A percentile compares a stretch with the other conserved stretches of the same genome.
Conservation (phyloP, 768 basidiomycete genomes). For the Phylloporus sp. region DNA sequence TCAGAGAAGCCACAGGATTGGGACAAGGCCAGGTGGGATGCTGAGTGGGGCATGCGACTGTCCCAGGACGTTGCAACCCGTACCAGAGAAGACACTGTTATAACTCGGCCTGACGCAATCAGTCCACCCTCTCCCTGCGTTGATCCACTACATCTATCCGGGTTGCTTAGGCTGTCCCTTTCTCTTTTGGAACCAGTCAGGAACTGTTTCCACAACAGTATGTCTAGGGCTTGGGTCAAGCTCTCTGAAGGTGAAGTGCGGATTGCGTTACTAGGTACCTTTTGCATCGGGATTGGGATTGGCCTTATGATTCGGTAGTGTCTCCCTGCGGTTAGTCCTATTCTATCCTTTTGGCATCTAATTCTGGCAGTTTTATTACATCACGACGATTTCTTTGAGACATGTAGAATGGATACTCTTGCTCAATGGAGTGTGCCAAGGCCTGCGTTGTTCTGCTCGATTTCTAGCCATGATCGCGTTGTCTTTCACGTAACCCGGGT, state of each 20-base stretch:
- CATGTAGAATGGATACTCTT: too few species aligned
- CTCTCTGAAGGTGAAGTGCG: conserved; percentile 28
- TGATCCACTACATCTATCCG: conserved; percentile 67
- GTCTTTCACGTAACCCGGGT: conserved; percentile 36
- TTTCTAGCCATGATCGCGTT: too few species aligned
- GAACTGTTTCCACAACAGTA: conserved; percentile 20
- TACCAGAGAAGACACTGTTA: conserved; percentile 38
- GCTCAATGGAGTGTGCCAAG: conserved; percentile 31
- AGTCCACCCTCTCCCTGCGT: conserved; percentile 33
- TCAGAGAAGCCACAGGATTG: conserved; percentile 35
- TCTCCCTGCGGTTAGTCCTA: neutral
- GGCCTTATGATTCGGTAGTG: conserved; percentile 34
- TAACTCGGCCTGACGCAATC: conserved; percentile 13
- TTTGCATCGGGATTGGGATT: conserved; percentile 44
- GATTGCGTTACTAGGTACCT: conserved; percentile 37
- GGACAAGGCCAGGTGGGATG: conserved; percentile 65
- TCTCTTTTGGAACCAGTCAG: conserved; percentile 53
- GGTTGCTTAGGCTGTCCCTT: conserved; percentile 55
- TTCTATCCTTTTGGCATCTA: neutral
- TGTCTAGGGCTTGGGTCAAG: conserved; percentile 23
- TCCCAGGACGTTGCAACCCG: conserved; percentile 58
- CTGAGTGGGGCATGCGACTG: conserved; percentile 58
- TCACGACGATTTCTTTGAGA: neutral
- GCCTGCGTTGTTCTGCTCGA: neutral
- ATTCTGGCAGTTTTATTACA: neutral